Base-by-base conservation (phyloP, 345 rosid genomes). In the Murraya koenigii region DNA sequence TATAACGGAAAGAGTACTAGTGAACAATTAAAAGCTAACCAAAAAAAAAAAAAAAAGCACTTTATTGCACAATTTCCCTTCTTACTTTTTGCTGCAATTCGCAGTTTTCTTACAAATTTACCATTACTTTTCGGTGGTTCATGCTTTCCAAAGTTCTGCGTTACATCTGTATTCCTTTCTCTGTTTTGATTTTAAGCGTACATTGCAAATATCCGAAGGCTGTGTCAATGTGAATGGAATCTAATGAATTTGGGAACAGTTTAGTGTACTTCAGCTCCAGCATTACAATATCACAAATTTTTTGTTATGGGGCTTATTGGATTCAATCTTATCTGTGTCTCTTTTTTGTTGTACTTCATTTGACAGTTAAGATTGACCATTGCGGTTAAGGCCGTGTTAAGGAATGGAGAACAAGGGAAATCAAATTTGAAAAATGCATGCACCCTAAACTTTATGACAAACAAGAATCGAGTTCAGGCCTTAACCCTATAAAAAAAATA, bases 351-450 rank as follows among this genome's bases (percentile, higher is more conserved):
- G 30, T 32, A 20, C 65, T 78, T 73, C 55, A 36, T 30, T 41
- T 32, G 30, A 23, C 11, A 10, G 41, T 33, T 64, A 33, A 8
- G 68, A 64, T 33, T 33, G 68, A 8, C 0, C 32, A 67, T 9
- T 66, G 52, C 39, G 71, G 32, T 5, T 44, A 25, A 9, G 39
- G 38, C 65, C 83, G 74, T 77, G 83, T 80, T 79, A 63, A 33
- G 64, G 26, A n/a, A 63, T 77, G 79, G 76, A 17, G 54, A 33
- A 7, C 69, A 28, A 58, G 19, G 32, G 6, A 23, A 17, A 32
- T 3, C 13, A 30, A 20, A 8, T 26, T 20, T 8, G 38, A 49
- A 61, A 60, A 66, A 73, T 73, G 77, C 56, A 36, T 56, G 41
- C 23, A 20, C 64, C 44, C 30, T n/a, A 39, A 65, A 14, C 75